Base-by-base conservation (phyloP, 352 stramenopile genomes). In the Pythium oligandrum region DNA sequence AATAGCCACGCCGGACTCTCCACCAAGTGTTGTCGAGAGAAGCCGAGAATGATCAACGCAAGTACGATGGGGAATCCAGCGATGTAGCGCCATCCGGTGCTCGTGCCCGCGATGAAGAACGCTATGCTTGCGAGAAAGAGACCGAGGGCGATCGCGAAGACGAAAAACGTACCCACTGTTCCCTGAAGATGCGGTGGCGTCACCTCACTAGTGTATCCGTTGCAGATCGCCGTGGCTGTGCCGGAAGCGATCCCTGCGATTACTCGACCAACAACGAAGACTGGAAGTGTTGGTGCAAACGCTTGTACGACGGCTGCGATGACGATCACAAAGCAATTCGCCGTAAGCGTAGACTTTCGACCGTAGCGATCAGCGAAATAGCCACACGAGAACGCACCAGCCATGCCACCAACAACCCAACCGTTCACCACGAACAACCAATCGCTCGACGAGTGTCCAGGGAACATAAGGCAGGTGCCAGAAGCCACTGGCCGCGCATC, bases 391-490 rank as follows among this genome's bases (percentile, higher is more conserved):
- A 75, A 44, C 17, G 70, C 59, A 9, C 70, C 70, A 17, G 72
- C 53, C 3, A 65, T 61, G 2, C 60, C 66, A 8, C 70, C 70
- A 34, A 75, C 57, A 4, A 74, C 64, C 70, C 70, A 79, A 43
- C 55, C 64, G 51, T 68, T 68, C 6, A 76, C 62, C 1, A 64
- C 64, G 36, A 59, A n/a, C n/a, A 73, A 46, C 70, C 70, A 79
- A 46, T 75, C 54, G 40, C 48, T 42, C 31, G 68, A 53, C 32
- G 70, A 67, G 57, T 79, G 70, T 9, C 61, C 62, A 0, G 70
- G 64, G 43, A 74, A 79, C 35, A 79, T 47, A 44, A 74, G 67
- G 54, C 70, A 79, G 11, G 48, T 57, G 10, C 63, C 61, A 6
- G 50, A 46, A 7, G 57, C 56, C 4, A 74, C 64, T 3, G 64